Conservation (phyloP, 2,329 filamentous ascomycete genomes). For the Aspergillus aculeatinus region DNA sequence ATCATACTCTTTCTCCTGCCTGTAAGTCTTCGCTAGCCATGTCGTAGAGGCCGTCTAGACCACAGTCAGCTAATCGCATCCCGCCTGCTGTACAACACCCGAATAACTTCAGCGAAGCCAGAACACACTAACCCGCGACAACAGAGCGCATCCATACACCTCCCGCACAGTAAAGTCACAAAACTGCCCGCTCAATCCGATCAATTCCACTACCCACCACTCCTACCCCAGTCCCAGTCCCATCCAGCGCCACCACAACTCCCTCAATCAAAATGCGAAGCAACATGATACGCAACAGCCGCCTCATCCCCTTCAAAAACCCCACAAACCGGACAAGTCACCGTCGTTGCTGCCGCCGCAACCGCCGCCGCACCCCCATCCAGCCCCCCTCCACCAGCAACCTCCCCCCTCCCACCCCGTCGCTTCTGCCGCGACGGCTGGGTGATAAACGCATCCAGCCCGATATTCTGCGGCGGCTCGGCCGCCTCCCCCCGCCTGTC, state of each 20-base stretch:
- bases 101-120: too few relatives aligned
- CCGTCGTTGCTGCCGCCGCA: neutral
- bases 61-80: too few relatives aligned
- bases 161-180: too few relatives aligned
- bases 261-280: constrained; percentile 17
- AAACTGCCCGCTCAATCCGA: too few relatives aligned
- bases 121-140: too few relatives aligned
- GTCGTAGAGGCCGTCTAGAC: too few relatives aligned
- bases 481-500: neutral
- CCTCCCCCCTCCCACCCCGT: neutral
- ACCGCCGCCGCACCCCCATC: neutral
- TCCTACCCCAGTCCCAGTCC: neutral
- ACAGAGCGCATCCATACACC: too few relatives aligned
- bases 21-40: too few relatives aligned
- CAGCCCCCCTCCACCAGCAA: neutral
- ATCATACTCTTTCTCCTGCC: too few relatives aligned
- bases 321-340: constrained; percentile 22
- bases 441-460: constrained; percentile 17
- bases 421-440: constrained; percentile 6
- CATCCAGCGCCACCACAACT: neutral
- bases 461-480: constrained; percentile 8
- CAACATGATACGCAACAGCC: constrained; percentile 26
- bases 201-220: too few relatives aligned
- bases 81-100: too few relatives aligned
- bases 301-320: constrained; percentile 24